Base-by-base conservation (phyloP, 805 yeast species). In the Sungouiella blattae region DNA sequence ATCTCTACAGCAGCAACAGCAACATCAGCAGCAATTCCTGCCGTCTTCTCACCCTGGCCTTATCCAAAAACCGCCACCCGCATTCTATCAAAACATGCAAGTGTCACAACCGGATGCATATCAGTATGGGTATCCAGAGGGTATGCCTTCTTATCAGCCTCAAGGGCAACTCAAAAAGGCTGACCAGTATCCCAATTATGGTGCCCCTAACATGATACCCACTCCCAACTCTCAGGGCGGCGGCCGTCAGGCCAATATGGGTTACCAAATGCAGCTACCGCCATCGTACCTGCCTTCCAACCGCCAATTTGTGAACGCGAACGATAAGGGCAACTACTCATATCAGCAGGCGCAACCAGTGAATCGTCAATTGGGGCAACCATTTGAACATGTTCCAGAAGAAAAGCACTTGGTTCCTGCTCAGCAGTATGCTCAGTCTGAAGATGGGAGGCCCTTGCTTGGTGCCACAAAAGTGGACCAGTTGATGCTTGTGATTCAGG, bases 401-500 rank as follows among this genome's bases (percentile, higher is more conserved):
- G 48, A 40, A 29, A 50, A 56, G 26, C 60, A 57, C 9, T 50
- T 68, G 26, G 67, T 73, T 13, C 64, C 77, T 6, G 73, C 71
- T 0, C 75, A 69, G 38, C 75, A 71, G 32, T 59, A 68, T 30
- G 61, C 64, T 14, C 67, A 65, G 30, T 52, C 74, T 3, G 84
- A 79, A 29, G 85, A 80, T 46, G 81, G 83, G 1, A 62, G 85
- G 33, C 87, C 88, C 3, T 62, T 82, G 15, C 58, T 87, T 5
- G 96, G 96, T 2, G 87, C 89, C 3, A 89, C 96, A 0, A 85
- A 85, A 53, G 86, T 89, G 18, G 98, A 89, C 60, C 94, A 83
- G 50, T 65, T 89, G 51, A 87, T 89, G 96, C 68, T 89, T 32
- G 85, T 87, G 25, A 83, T 89, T 35, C 95, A 89, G 58, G 95